Evolutionary conservation across 2,329 filamentous ascomycete genomes (phyloP), one percentile per base, ranked within the genome.

Genomic region (Ascochyta pisi): DNA sequence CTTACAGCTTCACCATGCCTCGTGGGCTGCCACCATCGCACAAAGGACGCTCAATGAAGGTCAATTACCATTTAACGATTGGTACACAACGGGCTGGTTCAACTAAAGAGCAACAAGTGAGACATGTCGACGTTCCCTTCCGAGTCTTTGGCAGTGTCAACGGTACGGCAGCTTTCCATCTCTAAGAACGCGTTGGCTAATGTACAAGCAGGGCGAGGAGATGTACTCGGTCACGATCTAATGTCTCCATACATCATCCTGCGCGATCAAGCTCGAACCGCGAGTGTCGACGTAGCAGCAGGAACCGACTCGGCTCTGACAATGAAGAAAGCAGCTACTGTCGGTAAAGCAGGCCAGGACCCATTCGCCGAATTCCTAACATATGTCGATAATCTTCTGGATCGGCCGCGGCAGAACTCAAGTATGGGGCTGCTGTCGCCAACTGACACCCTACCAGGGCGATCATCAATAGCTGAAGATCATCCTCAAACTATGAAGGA

Each of bases 241-340:
- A 96, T 97, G 89, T 89, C 87, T 35, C 95, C 95, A 0, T 96
- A 98, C 70, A 90, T 98, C 27, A 82, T 98, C 49, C 82, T 98
- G 40, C 88, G 88, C 52, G 94, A 98, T 68, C 86, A 91, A 73
- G 94, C 95, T 3, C 83, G 84, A 54, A 75, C 79, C 52, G 62
- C 72, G 38, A 73, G 62, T 57, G 51, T 86, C 24, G 66, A 64
- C 24, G 35, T 55, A 6, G 44, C 48, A 23, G 37, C 57, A 9
- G 37, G 34, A 23, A 35, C 49, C 4, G 57, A 60, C 15, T 65
- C 63, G n/a, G 45, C 60, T 4, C 59, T 63, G 15, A 50, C 52
- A 0, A 31, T 16, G 8, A 72, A 71, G 41, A 71, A 69, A 57
- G 46, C 49, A 5, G 26, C 49, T 27, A 46, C 60, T 29, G 58